phyloP scores from a whole-genome alignment of 1,284 basidiomycete genomes.

The Sporisorium iseilematis-ciliati region DNA sequence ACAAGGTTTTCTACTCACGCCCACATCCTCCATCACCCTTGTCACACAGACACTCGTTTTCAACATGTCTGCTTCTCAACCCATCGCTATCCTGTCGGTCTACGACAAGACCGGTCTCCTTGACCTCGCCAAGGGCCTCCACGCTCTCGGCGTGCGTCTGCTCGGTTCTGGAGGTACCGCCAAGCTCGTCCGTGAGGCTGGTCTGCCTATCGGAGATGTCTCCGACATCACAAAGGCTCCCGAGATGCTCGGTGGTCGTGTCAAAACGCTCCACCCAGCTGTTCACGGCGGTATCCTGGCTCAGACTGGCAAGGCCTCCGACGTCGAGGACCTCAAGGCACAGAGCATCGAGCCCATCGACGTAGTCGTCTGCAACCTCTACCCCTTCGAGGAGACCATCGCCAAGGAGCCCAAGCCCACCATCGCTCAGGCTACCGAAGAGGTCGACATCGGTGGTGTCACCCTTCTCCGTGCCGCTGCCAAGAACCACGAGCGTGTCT shows the following conservation, averaged over 20 bases:
- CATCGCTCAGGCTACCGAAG: conserved; percentile 91
- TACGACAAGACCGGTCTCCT: conserved; percentile 95
- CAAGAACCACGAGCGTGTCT: conserved; percentile 86
- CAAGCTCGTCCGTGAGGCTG: conserved; percentile 94
- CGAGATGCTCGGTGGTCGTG: conserved; percentile 98
- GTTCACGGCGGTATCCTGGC: conserved; percentile 85
- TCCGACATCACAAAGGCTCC: conserved; percentile 97
- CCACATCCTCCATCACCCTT: conserved; percentile 10
- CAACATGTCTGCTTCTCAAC: conserved; percentile 50
- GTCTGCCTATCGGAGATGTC: conserved; percentile 93
- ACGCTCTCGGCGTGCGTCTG: conserved; percentile 84
- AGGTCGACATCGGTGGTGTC: conserved; percentile 98
- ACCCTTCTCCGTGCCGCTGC: conserved; percentile 97
- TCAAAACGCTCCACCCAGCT: conserved; percentile 98
- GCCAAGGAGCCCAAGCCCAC: conserved; percentile 84
- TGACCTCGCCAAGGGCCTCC: conserved; percentile 86
- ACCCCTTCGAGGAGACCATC: conserved; percentile 92
- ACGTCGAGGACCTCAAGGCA: conserved; percentile 62
- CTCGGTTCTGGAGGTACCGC: conserved; percentile 97
- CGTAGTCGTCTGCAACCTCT: conserved; percentile 87
- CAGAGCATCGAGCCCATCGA: conserved; percentile 65
- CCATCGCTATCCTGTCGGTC: conserved; percentile 86
- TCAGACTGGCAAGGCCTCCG: conserved; percentile 64
- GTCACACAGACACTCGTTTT: conserved; percentile 1
- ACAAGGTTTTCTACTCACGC: conserved; percentile 11